A percentile compares a stretch with the other conserved stretches of the same genome.
phyloP scores from a whole-genome alignment of 1,284 basidiomycete species.

The Trametes sp. region DNA sequence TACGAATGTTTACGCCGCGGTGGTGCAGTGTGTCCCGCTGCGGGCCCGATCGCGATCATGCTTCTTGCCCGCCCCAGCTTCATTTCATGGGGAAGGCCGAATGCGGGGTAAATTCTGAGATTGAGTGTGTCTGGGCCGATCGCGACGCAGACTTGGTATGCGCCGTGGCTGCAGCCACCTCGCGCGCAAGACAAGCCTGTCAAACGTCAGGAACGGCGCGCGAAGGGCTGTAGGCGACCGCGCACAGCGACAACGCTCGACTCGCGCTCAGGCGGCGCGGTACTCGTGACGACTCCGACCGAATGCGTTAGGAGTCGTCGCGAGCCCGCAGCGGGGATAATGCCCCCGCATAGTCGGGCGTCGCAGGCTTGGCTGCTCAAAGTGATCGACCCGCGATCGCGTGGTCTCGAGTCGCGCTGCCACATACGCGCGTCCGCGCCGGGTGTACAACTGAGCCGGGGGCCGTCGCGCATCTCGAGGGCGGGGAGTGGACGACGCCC shows the following conservation, averaged over 20 bases:
- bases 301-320: background rate
- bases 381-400: constrained; percentile 10
- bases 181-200: no score
- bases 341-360: constrained; percentile 17
- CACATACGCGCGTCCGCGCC: constrained; percentile 8
- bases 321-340: constrained; percentile 6
- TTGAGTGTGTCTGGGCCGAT: constrained; percentile 4
- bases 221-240: constrained; percentile 5
- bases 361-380: constrained; percentile 2
- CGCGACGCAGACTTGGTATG: background rate
- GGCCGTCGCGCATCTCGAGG: background rate
- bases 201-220: background rate
- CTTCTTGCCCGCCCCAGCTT: background rate
- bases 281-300: background rate
- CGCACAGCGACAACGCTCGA: no score
- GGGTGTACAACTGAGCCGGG: constrained; percentile 7
- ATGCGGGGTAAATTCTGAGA: constrained; percentile 5
- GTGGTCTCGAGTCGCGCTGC: constrained; percentile 4
- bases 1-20: constrained; percentile 10
- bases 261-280: no score
- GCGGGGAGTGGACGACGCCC: background rate
- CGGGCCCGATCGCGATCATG: constrained; percentile 3
- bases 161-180: constrained; percentile 1
- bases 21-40: background rate
- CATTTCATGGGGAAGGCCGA: background rate